Base-by-base conservation (phyloP, 805 yeast genomes). In the Komagataella kurtzmanii region DNA sequence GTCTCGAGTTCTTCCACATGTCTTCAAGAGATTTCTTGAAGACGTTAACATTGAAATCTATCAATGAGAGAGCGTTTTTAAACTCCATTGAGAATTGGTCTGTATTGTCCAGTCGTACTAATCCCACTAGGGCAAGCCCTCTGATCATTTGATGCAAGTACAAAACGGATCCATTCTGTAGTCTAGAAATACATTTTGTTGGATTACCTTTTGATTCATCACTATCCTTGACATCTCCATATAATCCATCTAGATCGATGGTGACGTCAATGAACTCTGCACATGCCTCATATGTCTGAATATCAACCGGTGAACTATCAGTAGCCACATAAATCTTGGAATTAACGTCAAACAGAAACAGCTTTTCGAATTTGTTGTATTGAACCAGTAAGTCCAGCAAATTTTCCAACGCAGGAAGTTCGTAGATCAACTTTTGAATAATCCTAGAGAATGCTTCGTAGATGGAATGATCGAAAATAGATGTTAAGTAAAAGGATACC, bases 231-330 rank as follows among this genome's bases (percentile, higher is more conserved):
- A 36, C 46, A 17, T 19, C 50, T 17, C 44, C 48, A 57, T 85
- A 84, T 47, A 85, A 64, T 50, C 85, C 85, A 58, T 88, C 90
- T 56, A 93, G 69, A 61, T 93, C 98, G 23, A 89, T 83, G 3
- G 96, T 83, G 14, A 91, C 93, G 65, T 93, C 98, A 48, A 93
- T 91, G 61, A 93, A 93, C 61, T 93, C 98, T 0, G 97, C 95
- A 66, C 98, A 93, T 1, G 91, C 95, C 64, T 93, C 97, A 64
- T 93, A 93, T 0, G 95, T 87, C 61, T 89, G 96, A 45, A 88
- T 85, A 67, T 91, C 98, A 45, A 91, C 96, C 0, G 98, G 97
- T 1, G 90, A 82, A 0, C 96, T 86, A 65, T 93, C 99, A 0
- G 98, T 91, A 4, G 97, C 97, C 49, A 91, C 89, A 63, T 91